Percentiles rank a stretch among this genome's conserved stretches.
These are phyloP conservation scores for Syzygium oleosum DNA, from an alignment of 345 rosid species.

Conservation along the genomic window DNA sequence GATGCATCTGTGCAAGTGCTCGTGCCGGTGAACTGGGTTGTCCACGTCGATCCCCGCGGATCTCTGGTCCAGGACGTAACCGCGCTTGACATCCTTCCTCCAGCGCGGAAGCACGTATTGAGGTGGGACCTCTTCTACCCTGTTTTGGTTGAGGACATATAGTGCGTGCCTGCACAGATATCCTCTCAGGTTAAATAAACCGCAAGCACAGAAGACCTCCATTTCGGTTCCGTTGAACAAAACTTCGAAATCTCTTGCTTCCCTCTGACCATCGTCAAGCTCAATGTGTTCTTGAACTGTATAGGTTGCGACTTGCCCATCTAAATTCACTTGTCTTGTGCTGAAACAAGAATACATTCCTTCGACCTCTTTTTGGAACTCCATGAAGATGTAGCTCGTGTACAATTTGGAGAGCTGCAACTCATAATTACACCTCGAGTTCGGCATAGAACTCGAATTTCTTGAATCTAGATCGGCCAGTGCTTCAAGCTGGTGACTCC, in stretches of 20 bases:
- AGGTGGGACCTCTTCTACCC: constrained; percentile 60
- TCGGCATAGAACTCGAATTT: constrained; percentile 29
- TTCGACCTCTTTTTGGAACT: constrained; percentile 64
- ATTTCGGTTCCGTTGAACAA: constrained; percentile 39
- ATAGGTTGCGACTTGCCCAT: constrained; percentile 46
- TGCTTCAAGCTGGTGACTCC: constrained; percentile 48
- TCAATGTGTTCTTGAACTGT: constrained; percentile 47
- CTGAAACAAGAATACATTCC: constrained; percentile 65
- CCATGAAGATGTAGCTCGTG: constrained; percentile 54
- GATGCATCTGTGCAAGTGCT: constrained; percentile 64
- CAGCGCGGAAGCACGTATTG: constrained; percentile 61
- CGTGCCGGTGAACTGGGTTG: constrained; percentile 57
- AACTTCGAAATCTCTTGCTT: constrained; percentile 54
- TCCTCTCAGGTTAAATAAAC: constrained; percentile 67
- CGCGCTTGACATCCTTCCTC: constrained; percentile 69
- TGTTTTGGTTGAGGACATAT: constrained; percentile 46
- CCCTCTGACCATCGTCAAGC: constrained; percentile 28
- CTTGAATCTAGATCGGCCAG: constrained; percentile 52
- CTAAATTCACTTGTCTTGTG: constrained; percentile 37
- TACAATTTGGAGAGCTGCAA: constrained; percentile 69
- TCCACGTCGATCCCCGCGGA: constrained; percentile 30
- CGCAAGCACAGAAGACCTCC: constrained; percentile 67
- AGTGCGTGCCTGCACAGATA: constrained; percentile 72
- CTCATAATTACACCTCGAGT: constrained; percentile 54
- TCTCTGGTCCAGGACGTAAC: constrained; percentile 39